Evolutionary conservation across 192 early-diverging fungal genomes (phyloP).

Genomic region (Entomortierella beljakovae): DNA sequence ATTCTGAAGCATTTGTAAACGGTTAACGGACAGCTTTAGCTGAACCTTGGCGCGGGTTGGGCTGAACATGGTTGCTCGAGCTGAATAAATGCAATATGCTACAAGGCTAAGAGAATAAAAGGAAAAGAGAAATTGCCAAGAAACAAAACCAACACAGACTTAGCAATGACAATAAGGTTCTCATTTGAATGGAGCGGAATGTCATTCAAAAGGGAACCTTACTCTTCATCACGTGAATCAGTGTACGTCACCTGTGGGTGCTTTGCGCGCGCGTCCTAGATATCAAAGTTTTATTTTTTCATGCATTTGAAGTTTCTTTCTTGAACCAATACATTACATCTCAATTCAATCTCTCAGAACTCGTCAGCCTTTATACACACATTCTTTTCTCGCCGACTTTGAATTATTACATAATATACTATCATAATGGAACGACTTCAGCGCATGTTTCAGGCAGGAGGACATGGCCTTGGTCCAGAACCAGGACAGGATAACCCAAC

Average conservation of each 20-base stretch:
- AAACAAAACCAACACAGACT: background rate
- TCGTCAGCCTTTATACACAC: background rate
- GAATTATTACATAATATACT: conserved; percentile 3
- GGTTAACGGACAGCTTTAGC: conserved; percentile 87
- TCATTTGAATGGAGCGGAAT: too few relatives aligned
- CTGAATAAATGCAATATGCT: background rate
- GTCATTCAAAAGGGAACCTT: too few relatives aligned
- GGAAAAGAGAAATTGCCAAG: background rate
- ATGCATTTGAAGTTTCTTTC: too few relatives aligned
- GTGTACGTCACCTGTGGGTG: too few relatives aligned
- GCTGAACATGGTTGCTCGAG: conserved; percentile 55
- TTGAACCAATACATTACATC: too few relatives aligned
- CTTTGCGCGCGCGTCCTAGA: background rate
- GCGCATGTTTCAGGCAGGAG: conserved; percentile 65
- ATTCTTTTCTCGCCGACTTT: background rate
- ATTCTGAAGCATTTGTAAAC: conserved; percentile 88
- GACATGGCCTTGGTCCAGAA: conserved; percentile 64
- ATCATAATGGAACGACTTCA: conserved; percentile 69
- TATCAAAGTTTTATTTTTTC: too few relatives aligned
- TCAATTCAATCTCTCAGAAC: background rate
- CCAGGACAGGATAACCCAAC: conserved; percentile 88
- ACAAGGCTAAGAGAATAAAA: background rate
- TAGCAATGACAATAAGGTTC: background rate
- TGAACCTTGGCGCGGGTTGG: conserved; percentile 84
- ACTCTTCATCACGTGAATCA: too few relatives aligned